Evolutionary conservation across 2,329 filamentous ascomycete species (phyloP).

Genomic region (Botrytis deweyae): DNA sequence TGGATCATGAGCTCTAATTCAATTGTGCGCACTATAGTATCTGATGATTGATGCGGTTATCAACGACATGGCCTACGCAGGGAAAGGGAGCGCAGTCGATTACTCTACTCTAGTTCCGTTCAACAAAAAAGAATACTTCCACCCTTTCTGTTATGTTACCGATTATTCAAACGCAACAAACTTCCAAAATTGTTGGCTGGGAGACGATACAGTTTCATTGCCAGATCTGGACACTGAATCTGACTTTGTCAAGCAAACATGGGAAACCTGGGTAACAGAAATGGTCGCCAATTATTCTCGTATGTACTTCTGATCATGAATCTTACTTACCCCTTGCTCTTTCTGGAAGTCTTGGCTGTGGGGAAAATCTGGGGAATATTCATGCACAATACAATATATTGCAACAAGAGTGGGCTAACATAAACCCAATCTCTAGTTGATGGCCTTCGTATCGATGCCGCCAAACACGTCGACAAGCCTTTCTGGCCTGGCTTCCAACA

Average conservation of each 20-base stretch:
- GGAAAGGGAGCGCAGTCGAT: slow-evolving; percentile 20
- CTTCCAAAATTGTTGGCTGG: slow-evolving; percentile 31
- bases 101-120: slow-evolving; percentile 29
- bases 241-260: slow-evolving; percentile 22
- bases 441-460: slow-evolving; percentile 51
- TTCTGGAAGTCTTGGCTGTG: slow-evolving; percentile 9
- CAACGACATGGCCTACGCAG: slow-evolving; percentile 45
- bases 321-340: slow-evolving; percentile 47
- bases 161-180: slow-evolving; percentile 41
- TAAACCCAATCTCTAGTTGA: slow-evolving; percentile 38
- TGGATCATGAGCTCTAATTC: background rate
- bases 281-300: slow-evolving; percentile 29
- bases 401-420: background rate
- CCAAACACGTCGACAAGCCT: slow-evolving; percentile 46
- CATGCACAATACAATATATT: slow-evolving; percentile 50
- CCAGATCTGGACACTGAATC: slow-evolving; percentile 44
- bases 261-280: slow-evolving; percentile 25
- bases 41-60: slow-evolving; percentile 49
- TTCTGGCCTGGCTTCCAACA: slow-evolving; percentile 56
- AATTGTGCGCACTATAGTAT: slow-evolving; percentile 38
- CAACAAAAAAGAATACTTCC: slow-evolving; percentile 26
- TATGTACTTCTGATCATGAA: slow-evolving; percentile 40
- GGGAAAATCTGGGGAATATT: slow-evolving; percentile 1
- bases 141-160: slow-evolving; percentile 32
- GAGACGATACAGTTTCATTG: slow-evolving; percentile 45